These are phyloP conservation scores for Candida tibetensis DNA, from an alignment of 805 yeast species.

Conservation along the genomic window DNA sequence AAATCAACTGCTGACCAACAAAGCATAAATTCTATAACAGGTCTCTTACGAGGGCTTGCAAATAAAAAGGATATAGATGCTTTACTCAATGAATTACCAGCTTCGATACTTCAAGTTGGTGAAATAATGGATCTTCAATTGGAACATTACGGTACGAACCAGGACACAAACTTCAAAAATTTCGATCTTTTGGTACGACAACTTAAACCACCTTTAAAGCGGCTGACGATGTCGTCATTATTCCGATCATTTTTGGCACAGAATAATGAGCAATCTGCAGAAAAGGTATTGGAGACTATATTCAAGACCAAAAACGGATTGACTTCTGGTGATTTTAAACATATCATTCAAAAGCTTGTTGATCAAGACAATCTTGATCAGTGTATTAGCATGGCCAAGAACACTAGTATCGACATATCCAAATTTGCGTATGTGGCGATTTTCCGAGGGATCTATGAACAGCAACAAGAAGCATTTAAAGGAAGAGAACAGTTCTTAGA, in stretches of 20 bases:
- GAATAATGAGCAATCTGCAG: constrained; percentile 27
- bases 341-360: constrained; percentile 25
- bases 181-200: constrained; percentile 20
- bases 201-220: constrained; percentile 28
- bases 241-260: constrained; percentile 27
- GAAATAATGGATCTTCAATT: constrained; percentile 6
- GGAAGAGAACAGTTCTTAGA: constrained; percentile 10
- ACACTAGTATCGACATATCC: constrained; percentile 19
- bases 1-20: neutral
- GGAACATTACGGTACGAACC: constrained; percentile 17
- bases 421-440: constrained; percentile 25
- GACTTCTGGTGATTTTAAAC: constrained; percentile 23
- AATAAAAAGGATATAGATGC: neutral
- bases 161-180: constrained; percentile 1
- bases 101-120: neutral
- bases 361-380: constrained; percentile 22
- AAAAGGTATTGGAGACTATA: constrained; percentile 28
- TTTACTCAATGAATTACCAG: neutral
- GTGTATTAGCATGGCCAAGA: constrained; percentile 21
- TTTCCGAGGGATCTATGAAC: constrained; percentile 7
- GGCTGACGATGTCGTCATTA: constrained; percentile 33
- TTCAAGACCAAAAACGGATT: constrained; percentile 28
- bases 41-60: neutral
- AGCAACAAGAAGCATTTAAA: constrained; percentile 5
- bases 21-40: neutral